Base-by-base conservation (phyloP, 805 yeast species). In the Metschnikowia kofuensis region DNA sequence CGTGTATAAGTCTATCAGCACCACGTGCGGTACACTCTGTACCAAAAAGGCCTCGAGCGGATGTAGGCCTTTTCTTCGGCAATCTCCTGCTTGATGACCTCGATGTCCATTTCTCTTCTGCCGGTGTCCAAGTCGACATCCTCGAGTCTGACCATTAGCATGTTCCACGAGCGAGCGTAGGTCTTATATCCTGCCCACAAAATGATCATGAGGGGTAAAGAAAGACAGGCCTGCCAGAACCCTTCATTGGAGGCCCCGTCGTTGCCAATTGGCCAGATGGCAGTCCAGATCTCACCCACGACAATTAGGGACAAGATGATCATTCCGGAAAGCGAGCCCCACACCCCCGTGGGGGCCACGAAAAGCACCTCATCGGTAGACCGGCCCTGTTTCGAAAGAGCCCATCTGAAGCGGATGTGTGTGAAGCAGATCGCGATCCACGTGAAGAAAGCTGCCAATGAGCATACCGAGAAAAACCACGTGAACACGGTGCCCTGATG, bases 81-180 rank as follows among this genome's bases (percentile, higher is more conserved):
- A 13, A 65, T 49, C 40, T 57, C 71, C 49, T 68, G 73, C 52
- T 67, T 70, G 60, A 72, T 66, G 13, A 53, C 38, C 51, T 72
- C 76, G 34, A 70, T 44, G 51, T 72, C 73, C 42, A 67, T 49
- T 55, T 66, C 64, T 35, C 65, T 57, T 69, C 85, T 75, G 45
- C 89, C 88, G 28, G 82, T 73, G 54, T 80, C 84, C 36, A 84
- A 73, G 58, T 84, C 88, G 61, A 83, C 72, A 39, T 80, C 82
- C 27, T 63, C 59, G 29, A 78, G 74, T 21, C 64, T 69, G 50
- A 80, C 67, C 59, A 66, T 63, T 30, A 65, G 68, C 42, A 45
- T 45, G 29, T 31, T 50, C 74, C 68, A 69, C 29, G 65, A 55
- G 52, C 60, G 58, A 59, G 48, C 50, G 45, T 53, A 66, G 42